These are phyloP conservation scores for Claviceps pazoutovae DNA, from an alignment of 2,329 filamentous ascomycete species.

Conservation along the genomic window DNA sequence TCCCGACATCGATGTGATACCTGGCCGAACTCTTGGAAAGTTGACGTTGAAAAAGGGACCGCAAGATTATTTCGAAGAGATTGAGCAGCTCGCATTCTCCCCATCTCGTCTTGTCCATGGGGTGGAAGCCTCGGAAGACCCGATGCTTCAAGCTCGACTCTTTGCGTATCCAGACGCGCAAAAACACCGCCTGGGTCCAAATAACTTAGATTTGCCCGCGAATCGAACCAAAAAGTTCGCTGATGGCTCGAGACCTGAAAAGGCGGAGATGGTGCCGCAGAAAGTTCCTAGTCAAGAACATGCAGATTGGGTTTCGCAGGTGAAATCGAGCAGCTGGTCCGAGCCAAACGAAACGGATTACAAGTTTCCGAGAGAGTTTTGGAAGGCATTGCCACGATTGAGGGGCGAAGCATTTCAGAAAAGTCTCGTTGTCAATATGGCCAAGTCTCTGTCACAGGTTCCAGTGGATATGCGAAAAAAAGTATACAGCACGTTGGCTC, in stretches of 20 bases:
- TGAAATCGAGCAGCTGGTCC: neutral
- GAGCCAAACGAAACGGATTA: neutral
- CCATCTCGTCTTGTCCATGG: conserved; percentile 52
- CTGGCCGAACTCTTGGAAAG: conserved; percentile 45
- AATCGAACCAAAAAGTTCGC: neutral
- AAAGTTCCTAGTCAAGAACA: neutral
- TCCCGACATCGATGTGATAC: conserved; percentile 22
- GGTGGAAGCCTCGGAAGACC: conserved; percentile 47
- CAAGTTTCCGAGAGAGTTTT: neutral
- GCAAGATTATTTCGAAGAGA: conserved; percentile 55
- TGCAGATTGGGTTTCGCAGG: neutral
- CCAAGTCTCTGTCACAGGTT: neutral
- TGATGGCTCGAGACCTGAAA: neutral
- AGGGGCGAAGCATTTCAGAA: conserved; percentile 1
- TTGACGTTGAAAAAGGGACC: conserved; percentile 52
- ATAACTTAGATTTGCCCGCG: neutral
- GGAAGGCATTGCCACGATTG: neutral
- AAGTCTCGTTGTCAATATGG: neutral
- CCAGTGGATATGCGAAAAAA: neutral
- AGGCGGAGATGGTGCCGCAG: neutral
- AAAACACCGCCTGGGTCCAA: conserved; percentile 37
- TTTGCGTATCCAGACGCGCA: conserved; percentile 51
- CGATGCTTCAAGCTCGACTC: conserved; percentile 44
- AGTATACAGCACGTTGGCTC: neutral
- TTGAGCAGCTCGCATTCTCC: conserved; percentile 54